Evolutionary conservation across 1,284 basidiomycete species (phyloP).

Genomic region (Fomitopsis palustris): DNA sequence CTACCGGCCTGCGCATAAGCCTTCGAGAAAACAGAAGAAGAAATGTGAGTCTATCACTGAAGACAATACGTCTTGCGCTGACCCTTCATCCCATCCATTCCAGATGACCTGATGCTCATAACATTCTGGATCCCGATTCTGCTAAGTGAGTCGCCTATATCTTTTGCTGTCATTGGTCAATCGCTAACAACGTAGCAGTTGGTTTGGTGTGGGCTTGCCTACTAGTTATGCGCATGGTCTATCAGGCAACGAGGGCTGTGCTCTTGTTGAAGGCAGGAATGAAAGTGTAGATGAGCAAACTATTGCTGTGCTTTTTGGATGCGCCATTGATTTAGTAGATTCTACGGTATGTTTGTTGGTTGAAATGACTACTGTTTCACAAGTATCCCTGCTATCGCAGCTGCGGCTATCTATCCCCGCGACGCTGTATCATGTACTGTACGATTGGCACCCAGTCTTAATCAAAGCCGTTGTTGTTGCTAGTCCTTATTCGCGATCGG

Average conservation of each 20-base stretch:
- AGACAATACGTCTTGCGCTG: neutral
- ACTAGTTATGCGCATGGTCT: constrained; percentile 52
- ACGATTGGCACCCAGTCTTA: too few relatives aligned
- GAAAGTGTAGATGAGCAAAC: constrained; percentile 9
- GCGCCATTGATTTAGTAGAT: neutral
- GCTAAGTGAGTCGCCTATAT: constrained; percentile 50
- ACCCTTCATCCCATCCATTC: too few relatives aligned
- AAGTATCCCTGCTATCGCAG: neutral
- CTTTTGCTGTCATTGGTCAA: neutral
- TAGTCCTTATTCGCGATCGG: too few relatives aligned
- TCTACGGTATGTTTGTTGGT: neutral
- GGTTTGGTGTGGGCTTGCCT: constrained; percentile 67
- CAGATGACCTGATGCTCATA: constrained; percentile 90
- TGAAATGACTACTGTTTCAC: neutral
- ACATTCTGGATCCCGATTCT: constrained; percentile 94
- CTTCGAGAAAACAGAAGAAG: constrained; percentile 53
- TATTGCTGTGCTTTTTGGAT: neutral
- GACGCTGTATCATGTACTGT: neutral
- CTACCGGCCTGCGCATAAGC: constrained; percentile 55
- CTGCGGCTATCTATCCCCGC: neutral
- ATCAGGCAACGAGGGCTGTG: constrained; percentile 49
- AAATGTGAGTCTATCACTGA: constrained; percentile 54
- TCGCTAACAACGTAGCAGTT: constrained; percentile 37
- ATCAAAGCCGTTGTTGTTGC: too few relatives aligned
- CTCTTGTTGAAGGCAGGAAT: constrained; percentile 45